A percentile compares a stretch with the other conserved stretches of the same genome.
These are phyloP conservation scores for Pisolithus marmoratus DNA, from an alignment of 768 basidiomycete genomes.

Conservation along the genomic window DNA sequence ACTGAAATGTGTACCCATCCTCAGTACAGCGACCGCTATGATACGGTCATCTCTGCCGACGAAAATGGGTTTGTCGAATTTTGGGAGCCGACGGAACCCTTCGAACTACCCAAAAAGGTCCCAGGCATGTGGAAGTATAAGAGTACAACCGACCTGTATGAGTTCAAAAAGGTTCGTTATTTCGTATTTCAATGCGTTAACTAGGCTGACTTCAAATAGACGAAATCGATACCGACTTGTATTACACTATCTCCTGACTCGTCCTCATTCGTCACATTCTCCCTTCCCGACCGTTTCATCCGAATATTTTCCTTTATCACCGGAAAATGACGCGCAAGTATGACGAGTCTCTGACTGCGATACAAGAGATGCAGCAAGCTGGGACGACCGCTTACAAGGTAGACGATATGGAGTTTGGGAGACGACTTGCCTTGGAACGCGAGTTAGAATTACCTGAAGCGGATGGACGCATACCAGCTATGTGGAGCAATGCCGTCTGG, in stretches of 20 bases:
- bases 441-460: constrained; percentile 82
- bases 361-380: constrained; percentile 99
- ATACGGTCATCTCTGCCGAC: constrained; percentile 91
- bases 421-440: constrained; percentile 86
- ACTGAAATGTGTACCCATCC: not conserved
- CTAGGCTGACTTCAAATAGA: constrained; percentile 37
- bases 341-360: constrained; percentile 88
- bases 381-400: constrained; percentile 88
- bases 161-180: constrained; percentile 86
- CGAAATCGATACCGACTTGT: constrained; percentile 88
- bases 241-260: constrained; percentile 88
- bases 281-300: constrained; percentile 89
- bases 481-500: constrained; percentile 91
- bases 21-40: constrained; percentile 87
- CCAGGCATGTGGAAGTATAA: constrained; percentile 87
- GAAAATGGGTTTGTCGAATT: constrained; percentile 94
- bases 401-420: constrained; percentile 99
- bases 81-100: constrained; percentile 90
- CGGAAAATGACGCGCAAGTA: constrained; percentile 87
- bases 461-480: constrained; percentile 65
- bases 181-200: not conserved
- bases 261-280: constrained; percentile 88
- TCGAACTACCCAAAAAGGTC: constrained; percentile 72
- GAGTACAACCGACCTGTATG: constrained; percentile 88
- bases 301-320: constrained; percentile 89